Evolutionary conservation across 257 asterid species (phyloP).

Genomic region (Nicotiana sylvestris): DNA sequence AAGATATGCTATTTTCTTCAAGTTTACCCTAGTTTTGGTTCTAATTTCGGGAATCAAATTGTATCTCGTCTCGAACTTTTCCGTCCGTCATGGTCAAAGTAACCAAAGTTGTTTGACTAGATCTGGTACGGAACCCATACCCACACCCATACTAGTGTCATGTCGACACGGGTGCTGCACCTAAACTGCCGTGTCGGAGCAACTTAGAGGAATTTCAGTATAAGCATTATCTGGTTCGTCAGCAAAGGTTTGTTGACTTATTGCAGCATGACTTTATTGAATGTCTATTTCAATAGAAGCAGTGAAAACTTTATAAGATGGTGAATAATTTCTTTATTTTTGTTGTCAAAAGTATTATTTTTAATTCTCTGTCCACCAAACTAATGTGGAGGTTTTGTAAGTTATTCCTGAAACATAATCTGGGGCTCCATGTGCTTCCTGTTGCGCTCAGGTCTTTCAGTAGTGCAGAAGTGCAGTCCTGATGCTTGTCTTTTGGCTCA

Average conservation of each 20-base stretch:
- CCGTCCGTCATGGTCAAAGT: no score
- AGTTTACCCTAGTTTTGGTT: no score
- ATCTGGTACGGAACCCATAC: no score
- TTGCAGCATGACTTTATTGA: background rate
- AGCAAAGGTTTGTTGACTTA: background rate
- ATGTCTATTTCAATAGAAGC: background rate
- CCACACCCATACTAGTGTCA: no score
- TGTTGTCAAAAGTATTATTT: background rate
- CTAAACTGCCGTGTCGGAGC: no score
- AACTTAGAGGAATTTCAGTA: no score
- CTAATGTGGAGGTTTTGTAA: background rate
- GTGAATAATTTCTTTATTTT: background rate
- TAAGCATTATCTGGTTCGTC: background rate
- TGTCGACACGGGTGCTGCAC: no score
- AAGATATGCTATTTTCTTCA: no score
- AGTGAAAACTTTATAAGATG: background rate
- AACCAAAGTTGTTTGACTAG: no score
- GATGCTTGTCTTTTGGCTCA: conserved; percentile 82
- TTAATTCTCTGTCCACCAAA: background rate
- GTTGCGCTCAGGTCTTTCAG: conserved; percentile 63
- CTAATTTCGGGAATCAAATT: no score
- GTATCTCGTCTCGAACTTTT: no score
- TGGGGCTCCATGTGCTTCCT: background rate
- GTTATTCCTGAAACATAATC: background rate
- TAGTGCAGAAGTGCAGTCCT: conserved; percentile 81